Percentiles rank a stretch among this genome's conserved stretches.
These are phyloP conservation scores for Cyberlindnera galapagoensis DNA, from an alignment of 805 yeast genomes.

Conservation along the genomic window DNA sequence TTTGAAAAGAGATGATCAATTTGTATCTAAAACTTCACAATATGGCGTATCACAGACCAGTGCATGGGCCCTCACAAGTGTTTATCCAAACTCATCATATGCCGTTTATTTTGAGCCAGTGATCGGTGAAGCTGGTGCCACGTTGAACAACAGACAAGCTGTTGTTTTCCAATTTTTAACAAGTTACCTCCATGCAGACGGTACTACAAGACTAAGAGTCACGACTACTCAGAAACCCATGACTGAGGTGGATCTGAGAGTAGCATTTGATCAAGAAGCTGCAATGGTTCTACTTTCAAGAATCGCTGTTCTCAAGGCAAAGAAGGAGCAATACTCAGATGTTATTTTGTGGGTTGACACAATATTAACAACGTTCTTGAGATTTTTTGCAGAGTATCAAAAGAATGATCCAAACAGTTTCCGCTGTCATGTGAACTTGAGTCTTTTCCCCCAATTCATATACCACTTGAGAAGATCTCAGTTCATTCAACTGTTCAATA, in stretches of 20 bases:
- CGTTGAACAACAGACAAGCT: conserved; percentile 5
- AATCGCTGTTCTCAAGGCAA: conserved; percentile 33
- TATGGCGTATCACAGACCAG: conserved; percentile 48
- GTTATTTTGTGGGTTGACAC: conserved; percentile 46
- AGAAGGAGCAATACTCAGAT: conserved; percentile 30
- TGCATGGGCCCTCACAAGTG: conserved; percentile 54
- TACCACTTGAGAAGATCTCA: conserved; percentile 63
- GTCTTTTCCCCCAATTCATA: conserved; percentile 59
- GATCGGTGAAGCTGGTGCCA: conserved; percentile 9
- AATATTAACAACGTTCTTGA: conserved; percentile 39
- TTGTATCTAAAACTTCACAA: conserved; percentile 12
- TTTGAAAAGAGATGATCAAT: conserved; percentile 26
- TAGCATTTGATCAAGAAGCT: conserved; percentile 62
- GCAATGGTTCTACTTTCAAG: conserved; percentile 58
- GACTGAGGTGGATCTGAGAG: conserved; percentile 35
- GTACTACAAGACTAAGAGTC: conserved; percentile 51
- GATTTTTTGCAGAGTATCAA: conserved; percentile 41
- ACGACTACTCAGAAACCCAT: conserved; percentile 48
- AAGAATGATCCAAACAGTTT: conserved; percentile 43
- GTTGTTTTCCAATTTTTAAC: conserved; percentile 49
- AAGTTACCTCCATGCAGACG: conserved; percentile 56
- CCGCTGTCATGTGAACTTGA: conserved; percentile 40
- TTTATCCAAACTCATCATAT: conserved; percentile 53
- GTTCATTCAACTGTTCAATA: conserved; percentile 59
- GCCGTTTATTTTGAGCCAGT: conserved; percentile 50